phyloP scores from a whole-genome alignment of 352 stramenopile species.

The Globisporangium acanthophoron region DNA sequence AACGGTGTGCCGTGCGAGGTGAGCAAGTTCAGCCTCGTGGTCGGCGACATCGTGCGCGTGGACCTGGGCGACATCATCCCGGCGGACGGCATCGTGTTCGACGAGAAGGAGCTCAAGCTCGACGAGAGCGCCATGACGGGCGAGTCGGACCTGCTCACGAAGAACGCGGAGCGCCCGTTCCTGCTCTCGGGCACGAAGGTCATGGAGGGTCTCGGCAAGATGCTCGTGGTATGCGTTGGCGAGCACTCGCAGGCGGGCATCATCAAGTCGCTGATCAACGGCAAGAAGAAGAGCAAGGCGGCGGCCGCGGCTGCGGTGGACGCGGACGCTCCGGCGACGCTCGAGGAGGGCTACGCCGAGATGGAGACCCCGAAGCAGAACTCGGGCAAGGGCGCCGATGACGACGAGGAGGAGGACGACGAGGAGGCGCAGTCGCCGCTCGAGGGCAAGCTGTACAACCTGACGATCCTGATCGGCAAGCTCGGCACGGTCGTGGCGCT shows the following conservation, averaged over 20 bases:
- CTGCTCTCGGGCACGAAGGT: conserved; percentile 93
- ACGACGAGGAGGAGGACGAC: conserved; percentile 55
- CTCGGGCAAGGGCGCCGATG: conserved; percentile 61
- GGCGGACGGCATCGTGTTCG: conserved; percentile 87
- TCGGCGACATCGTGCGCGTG: conserved; percentile 35
- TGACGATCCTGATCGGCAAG: conserved; percentile 84
- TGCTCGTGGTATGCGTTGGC: conserved; percentile 93
- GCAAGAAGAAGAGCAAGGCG: conserved; percentile 54
- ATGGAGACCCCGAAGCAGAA: conserved; percentile 46
- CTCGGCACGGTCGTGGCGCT: conserved; percentile 64
- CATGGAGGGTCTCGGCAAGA: conserved; percentile 88
- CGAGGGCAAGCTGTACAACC: conserved; percentile 74
- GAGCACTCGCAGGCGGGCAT: conserved; percentile 91
- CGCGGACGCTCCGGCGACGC: conserved; percentile 8
- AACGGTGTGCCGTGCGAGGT: conserved; percentile 58
- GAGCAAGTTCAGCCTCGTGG: conserved; percentile 66
- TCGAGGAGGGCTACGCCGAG: conserved; percentile 34
- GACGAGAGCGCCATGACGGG: conserved; percentile 92
- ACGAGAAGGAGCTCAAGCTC: conserved; percentile 85
- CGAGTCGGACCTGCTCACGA: conserved; percentile 86
- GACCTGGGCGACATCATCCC: conserved; percentile 87
- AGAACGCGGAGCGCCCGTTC: conserved; percentile 87
- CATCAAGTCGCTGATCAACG: conserved; percentile 82
- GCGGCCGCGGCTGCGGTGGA: conserved; percentile 8
- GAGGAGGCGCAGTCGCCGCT: conserved; percentile 62